Conservation (phyloP, 148 eudicot genomes). For the Vaccinium macrocarpon region DNA sequence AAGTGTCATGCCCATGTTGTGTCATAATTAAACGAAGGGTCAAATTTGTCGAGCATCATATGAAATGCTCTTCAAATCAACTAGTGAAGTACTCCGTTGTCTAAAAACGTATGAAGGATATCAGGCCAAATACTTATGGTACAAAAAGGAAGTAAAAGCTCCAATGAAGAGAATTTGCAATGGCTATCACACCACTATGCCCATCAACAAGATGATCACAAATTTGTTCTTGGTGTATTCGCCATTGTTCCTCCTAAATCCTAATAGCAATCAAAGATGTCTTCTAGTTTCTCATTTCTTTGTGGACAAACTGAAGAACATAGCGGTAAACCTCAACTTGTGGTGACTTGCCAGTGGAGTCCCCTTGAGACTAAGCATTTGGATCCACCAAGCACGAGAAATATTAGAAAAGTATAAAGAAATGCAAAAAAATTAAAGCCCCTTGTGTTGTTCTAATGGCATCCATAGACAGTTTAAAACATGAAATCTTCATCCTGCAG, state of each 20-base stretch:
- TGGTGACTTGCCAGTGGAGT: not conserved
- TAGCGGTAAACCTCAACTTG: not conserved
- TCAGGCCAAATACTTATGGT: not conserved
- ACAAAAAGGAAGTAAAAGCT: not conserved
- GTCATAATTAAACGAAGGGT: not conserved
- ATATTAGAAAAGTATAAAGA: not conserved
- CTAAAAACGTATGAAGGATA: not conserved
- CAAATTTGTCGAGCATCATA: not conserved
- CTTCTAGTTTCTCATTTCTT: not conserved
- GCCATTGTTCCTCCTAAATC: not conserved
- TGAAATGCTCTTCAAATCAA: not conserved
- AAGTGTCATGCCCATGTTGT: conserved; percentile 1
- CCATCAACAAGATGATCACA: not conserved
- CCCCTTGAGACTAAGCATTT: not conserved
- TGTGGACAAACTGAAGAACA: not conserved
- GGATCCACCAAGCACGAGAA: not conserved
- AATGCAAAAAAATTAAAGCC: not conserved
- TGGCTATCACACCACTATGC: not conserved
- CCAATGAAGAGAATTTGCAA: not conserved
- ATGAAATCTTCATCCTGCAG: not conserved
- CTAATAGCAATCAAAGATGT: not conserved
- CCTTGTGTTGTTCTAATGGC: not conserved
- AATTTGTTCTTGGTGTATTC: not conserved
- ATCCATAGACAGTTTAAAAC: not conserved
- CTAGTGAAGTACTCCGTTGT: not conserved